A percentile compares a stretch with the other conserved stretches of the same genome.
phyloP scores from a whole-genome alignment of 768 basidiomycete genomes.

The Rhodosporidiobolus odoratus region DNA sequence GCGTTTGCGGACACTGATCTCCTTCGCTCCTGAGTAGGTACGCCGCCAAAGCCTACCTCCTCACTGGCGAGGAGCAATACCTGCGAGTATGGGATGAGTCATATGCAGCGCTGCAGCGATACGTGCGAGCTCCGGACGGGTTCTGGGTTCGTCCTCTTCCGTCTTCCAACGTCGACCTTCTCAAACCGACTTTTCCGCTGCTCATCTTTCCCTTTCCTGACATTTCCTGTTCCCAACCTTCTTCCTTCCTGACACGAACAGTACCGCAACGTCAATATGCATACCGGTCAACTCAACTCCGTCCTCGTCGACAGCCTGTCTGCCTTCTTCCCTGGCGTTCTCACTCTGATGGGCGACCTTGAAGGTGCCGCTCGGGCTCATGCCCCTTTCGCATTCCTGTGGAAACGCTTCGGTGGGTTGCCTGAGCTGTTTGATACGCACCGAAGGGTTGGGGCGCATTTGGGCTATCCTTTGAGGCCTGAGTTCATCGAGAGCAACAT shows the following conservation, averaged over 20 bases:
- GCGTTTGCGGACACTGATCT: neutral
- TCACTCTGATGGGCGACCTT: slow-evolving; percentile 51
- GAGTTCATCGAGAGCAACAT: slow-evolving; percentile 88
- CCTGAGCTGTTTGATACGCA: slow-evolving; percentile 89
- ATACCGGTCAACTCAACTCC: slow-evolving; percentile 66
- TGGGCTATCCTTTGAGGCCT: slow-evolving; percentile 47
- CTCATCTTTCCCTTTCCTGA: slow-evolving; percentile 1
- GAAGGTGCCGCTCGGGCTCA: slow-evolving; percentile 29
- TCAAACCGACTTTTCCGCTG: neutral
- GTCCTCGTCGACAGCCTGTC: slow-evolving; percentile 87
- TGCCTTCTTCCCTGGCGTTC: slow-evolving; percentile 96
- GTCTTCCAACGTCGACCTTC: neutral
- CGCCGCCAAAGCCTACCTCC: slow-evolving; percentile 82
- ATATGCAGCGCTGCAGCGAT: slow-evolving; percentile 78
- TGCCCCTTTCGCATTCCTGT: slow-evolving; percentile 55
- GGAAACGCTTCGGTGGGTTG: slow-evolving; percentile 70
- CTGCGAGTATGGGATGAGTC: slow-evolving; percentile 78
- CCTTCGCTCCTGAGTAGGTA: slow-evolving; percentile 48
- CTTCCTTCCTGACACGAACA: slow-evolving; percentile 44
- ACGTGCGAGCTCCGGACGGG: slow-evolving; percentile 73
- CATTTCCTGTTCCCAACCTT: neutral
- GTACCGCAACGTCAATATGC: slow-evolving; percentile 82
- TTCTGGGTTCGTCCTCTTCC: slow-evolving; percentile 63
- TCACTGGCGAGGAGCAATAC: slow-evolving; percentile 67
- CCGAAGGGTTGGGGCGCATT: slow-evolving; percentile 47